Evolutionary conservation across 345 rosid species (phyloP), one percentile per base, ranked within the genome.

Genomic region (Ceriops zippeliana): DNA sequence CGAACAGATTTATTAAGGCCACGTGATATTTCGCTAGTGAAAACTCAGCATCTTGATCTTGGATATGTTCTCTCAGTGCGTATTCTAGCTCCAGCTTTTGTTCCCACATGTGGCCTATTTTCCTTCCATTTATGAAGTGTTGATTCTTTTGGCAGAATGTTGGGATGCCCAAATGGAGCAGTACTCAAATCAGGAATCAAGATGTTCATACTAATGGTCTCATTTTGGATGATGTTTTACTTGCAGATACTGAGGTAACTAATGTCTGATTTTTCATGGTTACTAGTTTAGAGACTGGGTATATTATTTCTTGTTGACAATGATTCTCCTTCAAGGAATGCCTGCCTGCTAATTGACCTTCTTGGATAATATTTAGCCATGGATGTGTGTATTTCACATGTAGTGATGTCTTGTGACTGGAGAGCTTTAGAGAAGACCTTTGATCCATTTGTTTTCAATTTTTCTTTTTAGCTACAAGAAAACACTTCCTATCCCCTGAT

Each of bases 11-110:
- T 95, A 70, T 80, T 95, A 53, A 85, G 76, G 74, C 89, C 83
- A 27, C 90, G 99, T 53, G 99, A 91, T 78, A 86, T 95, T 76
- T 95, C 97, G 20, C 84, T 95, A 46, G 96, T 95, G 81, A 95
- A 95, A 83, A 95, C 99, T 51, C 97, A 91, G 89, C 99, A 91
- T 79, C 91, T 91, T 79, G 96, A 95, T 73, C 96, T 95, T 72
- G 73, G 81, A 80, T 95, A 87, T 75, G 75, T 95, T 66, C 77
- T 88, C 74, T 83, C 87, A 53, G 97, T 95, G 82, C 67, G 96
- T 82, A 37, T 61, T 66, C 28, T 34, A 67, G 69, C 63, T 27
- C 49, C 15, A 42, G 49, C 49, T 42, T 4, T 42, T 42, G 17
- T 42, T 42, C 49, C 49, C 49, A 42, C 15, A 4, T 34, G 49